Evolutionary conservation across 768 basidiomycete genomes (phyloP), one percentile per base, ranked within the genome.

Genomic region (Candolleomyces eurysporus): DNA sequence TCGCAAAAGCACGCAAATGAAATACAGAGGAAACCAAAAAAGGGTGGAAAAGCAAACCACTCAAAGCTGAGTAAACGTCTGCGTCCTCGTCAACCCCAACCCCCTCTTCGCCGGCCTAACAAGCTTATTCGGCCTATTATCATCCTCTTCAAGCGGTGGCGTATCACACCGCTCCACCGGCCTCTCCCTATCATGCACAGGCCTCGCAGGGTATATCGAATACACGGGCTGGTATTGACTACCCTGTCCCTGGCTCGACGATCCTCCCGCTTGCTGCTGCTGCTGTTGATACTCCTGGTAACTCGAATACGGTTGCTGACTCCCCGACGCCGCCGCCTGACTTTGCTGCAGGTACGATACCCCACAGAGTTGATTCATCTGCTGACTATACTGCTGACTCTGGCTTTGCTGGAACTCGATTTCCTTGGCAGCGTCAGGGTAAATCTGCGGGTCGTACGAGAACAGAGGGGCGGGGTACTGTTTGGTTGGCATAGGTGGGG

Each of bases 401-500:
- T 66, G 66, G 7, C 61, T 65, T 36, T 36, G 36, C 46, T 69
- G 69, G 2, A 66, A 63, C 49, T 66, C 65, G 31, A 75, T 76
- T 5, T 72, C 66, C 14, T 61, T 63, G 31, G 71, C 72, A 0
- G 75, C 76, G 30, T 78, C 73, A 0, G 76, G 76, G 70, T 78
- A 77, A 8, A 76, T 14, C 14, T 64, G 51, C 0, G 75, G 76
- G 42, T 78, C 69, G 50, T 79, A 78, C 5, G 72, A 61, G 14
- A 72, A 70, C 11, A 75, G 52, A 1, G 75, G 76, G 0, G 75
- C 76, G 30, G 77, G 76, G 64, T 74, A 77, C 62, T 77, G 76
- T 62, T 74, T 73, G 45, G 55, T 59, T 10, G 72, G 71, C 9
- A 71, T 13, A 21, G 36, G 36, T 36, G 36, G 36, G 6, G 36